Percentiles rank a stretch among this genome's conserved stretches.
phyloP scores from a whole-genome alignment of 129 eudicot species.

The Sambucus nigra region DNA sequence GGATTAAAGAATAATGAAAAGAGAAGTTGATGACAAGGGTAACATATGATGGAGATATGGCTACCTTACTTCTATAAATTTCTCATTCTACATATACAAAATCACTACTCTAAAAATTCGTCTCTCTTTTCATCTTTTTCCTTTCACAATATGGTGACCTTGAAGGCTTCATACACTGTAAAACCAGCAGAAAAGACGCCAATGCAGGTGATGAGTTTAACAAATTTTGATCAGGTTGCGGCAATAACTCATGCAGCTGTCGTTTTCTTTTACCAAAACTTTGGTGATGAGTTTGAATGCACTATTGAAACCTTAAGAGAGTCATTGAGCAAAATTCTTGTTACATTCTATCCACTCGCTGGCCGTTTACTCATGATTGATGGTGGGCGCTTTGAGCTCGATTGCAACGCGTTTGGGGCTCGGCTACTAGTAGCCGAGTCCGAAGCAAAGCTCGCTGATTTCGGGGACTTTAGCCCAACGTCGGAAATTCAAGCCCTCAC shows the following conservation, averaged over 20 bases:
- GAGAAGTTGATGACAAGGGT: no score
- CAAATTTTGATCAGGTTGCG: conserved; percentile 7
- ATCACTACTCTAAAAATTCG: no score
- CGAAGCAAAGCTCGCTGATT: conserved; percentile 11
- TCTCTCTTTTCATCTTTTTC: no score
- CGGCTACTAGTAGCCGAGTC: conserved; percentile 18
- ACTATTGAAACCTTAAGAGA: conserved; percentile 9
- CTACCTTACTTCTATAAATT: no score
- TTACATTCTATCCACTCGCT: conserved; percentile 18
- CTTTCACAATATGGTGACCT: conserved; percentile 7
- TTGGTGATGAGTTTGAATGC: neutral
- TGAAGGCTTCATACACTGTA: conserved; percentile 3
- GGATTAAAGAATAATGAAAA: no score
- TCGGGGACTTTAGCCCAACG: conserved; percentile 17
- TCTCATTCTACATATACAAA: no score
- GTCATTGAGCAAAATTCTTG: conserved; percentile 11
- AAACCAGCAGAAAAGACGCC: conserved; percentile 8
- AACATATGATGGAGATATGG: no score
- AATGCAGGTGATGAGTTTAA: neutral
- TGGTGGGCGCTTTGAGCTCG: conserved; percentile 15
- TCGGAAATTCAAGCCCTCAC: conserved; percentile 5
- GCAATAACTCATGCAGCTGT: conserved; percentile 10
- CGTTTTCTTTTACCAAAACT: conserved; percentile 6
- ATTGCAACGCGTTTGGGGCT: conserved; percentile 19
- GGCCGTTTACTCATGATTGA: conserved; percentile 12